Evolutionary conservation across 1,284 basidiomycete species (phyloP).

Genomic region (Amylostereum areolatum): DNA sequence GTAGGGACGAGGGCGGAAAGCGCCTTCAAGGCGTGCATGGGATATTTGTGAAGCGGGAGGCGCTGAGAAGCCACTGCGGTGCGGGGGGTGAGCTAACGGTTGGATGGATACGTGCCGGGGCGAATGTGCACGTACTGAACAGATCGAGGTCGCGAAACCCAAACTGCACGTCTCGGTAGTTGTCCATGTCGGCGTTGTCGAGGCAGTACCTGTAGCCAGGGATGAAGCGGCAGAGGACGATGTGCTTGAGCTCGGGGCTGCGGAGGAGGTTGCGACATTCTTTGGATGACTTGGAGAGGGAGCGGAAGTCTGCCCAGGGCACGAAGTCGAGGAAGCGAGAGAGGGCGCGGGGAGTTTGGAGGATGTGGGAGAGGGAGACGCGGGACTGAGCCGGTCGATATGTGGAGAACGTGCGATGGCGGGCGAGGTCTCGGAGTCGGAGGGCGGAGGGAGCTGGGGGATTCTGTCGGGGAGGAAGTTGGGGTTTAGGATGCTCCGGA

Average conservation of each 20-base stretch:
- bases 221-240: constrained; percentile 53
- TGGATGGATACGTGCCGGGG: constrained; percentile 4
- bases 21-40: constrained; percentile 48
- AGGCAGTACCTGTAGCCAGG: constrained; percentile 48
- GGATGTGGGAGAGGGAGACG: constrained; percentile 17
- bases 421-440: not conserved
- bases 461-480: not conserved
- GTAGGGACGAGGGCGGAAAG: constrained; percentile 34
- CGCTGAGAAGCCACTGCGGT: constrained; percentile 56
- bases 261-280: constrained; percentile 40
- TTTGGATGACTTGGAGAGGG: constrained; percentile 45
- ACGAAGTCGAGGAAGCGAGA: constrained; percentile 34
- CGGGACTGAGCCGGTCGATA: not conserved
- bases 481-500: not conserved
- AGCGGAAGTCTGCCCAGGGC: constrained; percentile 48
- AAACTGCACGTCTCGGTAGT: constrained; percentile 42
- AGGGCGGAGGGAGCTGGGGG: not conserved
- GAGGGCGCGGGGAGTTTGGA: constrained; percentile 38
- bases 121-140: constrained; percentile 42
- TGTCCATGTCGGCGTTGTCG: constrained; percentile 30
- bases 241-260: constrained; percentile 36
- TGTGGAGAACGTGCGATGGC: not conserved
- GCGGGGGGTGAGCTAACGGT: constrained; percentile 5
- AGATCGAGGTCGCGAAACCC: constrained; percentile 53
- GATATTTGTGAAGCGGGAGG: constrained; percentile 52